Base-by-base conservation (phyloP, 108 stramenopile genomes). In the Discostella stelligeroides region DNA sequence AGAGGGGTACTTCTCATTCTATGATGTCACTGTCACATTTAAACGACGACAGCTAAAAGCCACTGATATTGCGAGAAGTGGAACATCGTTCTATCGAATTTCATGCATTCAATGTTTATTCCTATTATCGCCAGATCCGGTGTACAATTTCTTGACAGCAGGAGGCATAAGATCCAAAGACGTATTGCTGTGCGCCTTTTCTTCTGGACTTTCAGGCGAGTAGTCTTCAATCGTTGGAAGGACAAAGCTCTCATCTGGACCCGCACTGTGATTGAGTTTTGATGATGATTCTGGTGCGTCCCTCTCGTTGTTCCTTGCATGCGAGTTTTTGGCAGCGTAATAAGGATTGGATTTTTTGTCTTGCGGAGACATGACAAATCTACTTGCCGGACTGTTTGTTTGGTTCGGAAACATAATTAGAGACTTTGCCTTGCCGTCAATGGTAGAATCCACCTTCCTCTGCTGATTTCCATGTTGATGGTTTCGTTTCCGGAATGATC, bases 231-330 rank as follows among this genome's bases (percentile, higher is more conserved):
- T 79, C 49, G 70, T 62, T 38, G 78, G 78, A 9, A 79, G 66
- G 47, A 79, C 77, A 66, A 79, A 79, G 59, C 77, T 79, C 47
- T 79, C 77, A 37, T 79, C 77, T 23, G 59, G 63, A 38, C 72
- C 63, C 18, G 42, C 38, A 54, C 77, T 79, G 10, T 71, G 70
- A 57, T 79, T 79, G 59, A 79, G 77, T 15, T 34, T 24, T 17
- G 64, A 66, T 23, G 73, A 18, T 20, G 60, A 25, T 41, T 27
- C 29, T 0, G 54, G 54, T n/a, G 67, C 57, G 25, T 38, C 37
- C 43, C 30, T 48, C 11, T 55, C 46, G 4, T 62, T 20, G 23
- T 28, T 47, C 17, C 30, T 27, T 38, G 61, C 39, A 8, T 58
- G 66, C 34, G 46, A 50, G 47, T 53, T 68, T 34, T 56, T 20